Conservation (phyloP, 2,329 filamentous ascomycete genomes). For the Tolypocladium ovalisporum region DNA sequence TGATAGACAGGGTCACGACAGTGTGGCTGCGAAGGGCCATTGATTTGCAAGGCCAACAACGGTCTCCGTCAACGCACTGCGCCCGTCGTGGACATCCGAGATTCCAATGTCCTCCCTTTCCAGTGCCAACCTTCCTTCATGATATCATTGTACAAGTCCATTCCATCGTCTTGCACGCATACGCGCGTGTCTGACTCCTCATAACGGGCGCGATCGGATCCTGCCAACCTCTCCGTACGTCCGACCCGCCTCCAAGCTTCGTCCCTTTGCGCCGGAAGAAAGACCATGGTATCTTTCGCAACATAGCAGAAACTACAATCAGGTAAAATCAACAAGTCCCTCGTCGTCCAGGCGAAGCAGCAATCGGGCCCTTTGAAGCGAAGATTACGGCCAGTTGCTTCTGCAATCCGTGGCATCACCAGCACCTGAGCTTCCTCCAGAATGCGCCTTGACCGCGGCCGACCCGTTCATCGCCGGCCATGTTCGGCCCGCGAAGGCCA, state of each 20-base stretch:
- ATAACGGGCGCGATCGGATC: neutral
- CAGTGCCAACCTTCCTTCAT: neutral
- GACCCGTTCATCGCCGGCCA: conserved; percentile 30
- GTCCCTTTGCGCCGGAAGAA: neutral
- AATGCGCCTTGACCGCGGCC: conserved; percentile 34
- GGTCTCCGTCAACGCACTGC: neutral
- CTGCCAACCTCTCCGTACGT: neutral
- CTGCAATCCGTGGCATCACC: conserved; percentile 23
- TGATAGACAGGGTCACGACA: neutral
- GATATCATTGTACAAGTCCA: neutral
- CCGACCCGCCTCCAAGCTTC: neutral
- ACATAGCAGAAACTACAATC: neutral
- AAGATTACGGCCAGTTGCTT: neutral
- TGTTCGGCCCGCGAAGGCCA: conserved; percentile 30
- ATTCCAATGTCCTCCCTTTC: neutral
- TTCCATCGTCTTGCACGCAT: neutral
- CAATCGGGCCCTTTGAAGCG: neutral
- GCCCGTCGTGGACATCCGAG: neutral
- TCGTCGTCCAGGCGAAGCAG: neutral
- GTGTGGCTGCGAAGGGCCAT: no score
- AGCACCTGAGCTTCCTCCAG: conserved; percentile 46
- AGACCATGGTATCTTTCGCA: conserved; percentile 1
- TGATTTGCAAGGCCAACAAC: no score
- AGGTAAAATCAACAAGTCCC: neutral
- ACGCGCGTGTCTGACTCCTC: neutral